A percentile compares a stretch with the other conserved stretches of the same genome.
Evolutionary conservation across 768 basidiomycete species (phyloP).

Genomic region (Rhizopogon sp.): DNA sequence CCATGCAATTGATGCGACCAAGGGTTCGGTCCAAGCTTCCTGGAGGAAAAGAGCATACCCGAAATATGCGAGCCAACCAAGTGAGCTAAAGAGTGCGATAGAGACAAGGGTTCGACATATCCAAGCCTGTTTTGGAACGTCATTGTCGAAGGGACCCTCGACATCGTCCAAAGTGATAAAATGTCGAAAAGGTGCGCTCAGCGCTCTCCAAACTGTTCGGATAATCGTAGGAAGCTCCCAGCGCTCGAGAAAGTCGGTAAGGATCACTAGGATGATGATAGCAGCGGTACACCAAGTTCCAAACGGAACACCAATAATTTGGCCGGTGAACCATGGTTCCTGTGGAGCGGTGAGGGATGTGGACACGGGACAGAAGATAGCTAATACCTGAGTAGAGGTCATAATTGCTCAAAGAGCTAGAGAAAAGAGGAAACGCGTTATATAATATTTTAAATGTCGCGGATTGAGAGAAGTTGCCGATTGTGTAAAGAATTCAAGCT

Average conservation of each 20-base stretch:
- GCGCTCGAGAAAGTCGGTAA: conserved; percentile 23
- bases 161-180: conserved; percentile 51
- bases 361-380: background rate
- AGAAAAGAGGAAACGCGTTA: background rate
- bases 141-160: conserved; percentile 26
- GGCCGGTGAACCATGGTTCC: conserved; percentile 3
- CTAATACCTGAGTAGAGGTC: background rate
- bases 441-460: background rate
- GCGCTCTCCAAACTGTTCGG: conserved; percentile 10
- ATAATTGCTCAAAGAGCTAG: background rate
- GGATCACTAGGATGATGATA: conserved; percentile 25
- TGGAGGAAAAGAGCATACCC: conserved; percentile 28
- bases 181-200: conserved; percentile 42
- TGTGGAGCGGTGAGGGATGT: background rate
- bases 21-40: conserved; percentile 21
- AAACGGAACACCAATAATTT: conserved; percentile 1
- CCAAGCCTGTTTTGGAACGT: conserved; percentile 11
- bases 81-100: conserved; percentile 33
- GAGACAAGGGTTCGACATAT: conserved; percentile 31
- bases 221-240: conserved; percentile 21
- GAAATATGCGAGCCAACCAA: conserved; percentile 40
- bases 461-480: conserved; percentile 4
- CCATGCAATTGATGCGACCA: conserved; percentile 42
- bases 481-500: conserved; percentile 4
- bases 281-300: conserved; percentile 3